phyloP scores from a whole-genome alignment of 2,329 filamentous ascomycete genomes.

The Sarocladium oryzae region DNA sequence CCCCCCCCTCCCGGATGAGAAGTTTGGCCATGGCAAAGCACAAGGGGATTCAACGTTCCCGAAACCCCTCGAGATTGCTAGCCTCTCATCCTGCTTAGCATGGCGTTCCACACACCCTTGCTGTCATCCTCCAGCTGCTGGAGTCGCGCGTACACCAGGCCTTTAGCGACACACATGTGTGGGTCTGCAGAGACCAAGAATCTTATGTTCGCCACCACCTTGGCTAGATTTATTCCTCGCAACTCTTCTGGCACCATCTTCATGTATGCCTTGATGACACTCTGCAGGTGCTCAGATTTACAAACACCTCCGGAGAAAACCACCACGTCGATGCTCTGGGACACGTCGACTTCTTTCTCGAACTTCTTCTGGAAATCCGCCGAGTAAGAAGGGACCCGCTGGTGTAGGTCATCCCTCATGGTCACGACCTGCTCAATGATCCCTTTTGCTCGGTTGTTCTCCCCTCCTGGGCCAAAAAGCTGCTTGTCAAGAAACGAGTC shows the following conservation, averaged over 20 bases:
- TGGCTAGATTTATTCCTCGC: not conserved
- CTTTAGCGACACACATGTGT: not conserved
- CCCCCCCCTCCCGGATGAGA: too few relatives aligned
- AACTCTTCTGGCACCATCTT: not conserved
- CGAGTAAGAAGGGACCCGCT: not conserved
- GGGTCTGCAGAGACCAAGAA: not conserved
- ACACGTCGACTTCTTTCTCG: too few relatives aligned
- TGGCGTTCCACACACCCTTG: not conserved
- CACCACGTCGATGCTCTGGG: not conserved
- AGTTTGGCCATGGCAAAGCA: too few relatives aligned
- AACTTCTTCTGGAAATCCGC: not conserved
- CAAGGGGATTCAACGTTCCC: too few relatives aligned
- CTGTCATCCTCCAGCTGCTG: not conserved
- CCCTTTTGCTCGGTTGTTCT: not conserved
- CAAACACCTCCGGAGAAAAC: not conserved
- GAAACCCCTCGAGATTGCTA: too few relatives aligned
- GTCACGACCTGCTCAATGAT: not conserved
- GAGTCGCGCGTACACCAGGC: not conserved
- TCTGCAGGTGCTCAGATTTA: not conserved
- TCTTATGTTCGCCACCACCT: not conserved
- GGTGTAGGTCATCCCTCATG: not conserved
- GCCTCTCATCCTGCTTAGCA: too few relatives aligned
- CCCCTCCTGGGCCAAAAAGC: not conserved
- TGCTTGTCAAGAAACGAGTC: not conserved
- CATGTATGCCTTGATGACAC: not conserved